Base-by-base conservation (phyloP, 2,329 filamentous ascomycete species). In the Fusarium gaditjirri region DNA sequence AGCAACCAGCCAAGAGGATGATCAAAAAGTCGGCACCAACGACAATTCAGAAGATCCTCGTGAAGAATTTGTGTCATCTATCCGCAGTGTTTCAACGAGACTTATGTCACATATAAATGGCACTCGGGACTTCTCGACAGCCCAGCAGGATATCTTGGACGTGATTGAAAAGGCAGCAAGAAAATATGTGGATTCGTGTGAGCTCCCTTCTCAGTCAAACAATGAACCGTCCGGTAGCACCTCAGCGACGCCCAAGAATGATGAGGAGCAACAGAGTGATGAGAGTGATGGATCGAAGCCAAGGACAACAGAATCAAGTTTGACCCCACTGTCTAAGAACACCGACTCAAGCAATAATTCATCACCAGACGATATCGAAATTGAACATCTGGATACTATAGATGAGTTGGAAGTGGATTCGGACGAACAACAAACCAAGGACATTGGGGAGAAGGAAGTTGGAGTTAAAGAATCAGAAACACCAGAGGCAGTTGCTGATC, bases 141-240 rank as follows among this genome's bases (percentile, higher is more conserved):
- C 81, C 0, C 85, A 86, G 41, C 83, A 85, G 61, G 84, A 87
- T 12, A 82, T 86, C 8, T 75, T 90, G 25, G 83, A 87, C 12
- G 80, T 83, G 23, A 86, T 90, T 38, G 83, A 85, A 63, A 81
- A 81, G 41, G 88, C 87, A 6, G 84, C 87, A 0, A 83, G 81
- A 49, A 85, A 85, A 61, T 90, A 88, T 60, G 78, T 89, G 3
- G 81, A 82, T 12, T 81, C 81, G 2, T 77, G 79, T 12, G 80
- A 83, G 10, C n/a, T 55, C 33, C 39, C 65, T 17, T 47, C 61
- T 12, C 69, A 76, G 61, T 42, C 63, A 43, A 47, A 59, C n/a
- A 72, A 73, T 17, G 69, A 67, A 14, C 47, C 64, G n/a, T 56
- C 69, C 7, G 57, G 43, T 38, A 65, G 43, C 42, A 46, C 33